Percentiles rank a stretch among this genome's conserved stretches.
These are phyloP conservation scores for Saprolegnia diclina DNA, from an alignment of 352 stramenopile genomes.

Conservation along the genomic window DNA sequence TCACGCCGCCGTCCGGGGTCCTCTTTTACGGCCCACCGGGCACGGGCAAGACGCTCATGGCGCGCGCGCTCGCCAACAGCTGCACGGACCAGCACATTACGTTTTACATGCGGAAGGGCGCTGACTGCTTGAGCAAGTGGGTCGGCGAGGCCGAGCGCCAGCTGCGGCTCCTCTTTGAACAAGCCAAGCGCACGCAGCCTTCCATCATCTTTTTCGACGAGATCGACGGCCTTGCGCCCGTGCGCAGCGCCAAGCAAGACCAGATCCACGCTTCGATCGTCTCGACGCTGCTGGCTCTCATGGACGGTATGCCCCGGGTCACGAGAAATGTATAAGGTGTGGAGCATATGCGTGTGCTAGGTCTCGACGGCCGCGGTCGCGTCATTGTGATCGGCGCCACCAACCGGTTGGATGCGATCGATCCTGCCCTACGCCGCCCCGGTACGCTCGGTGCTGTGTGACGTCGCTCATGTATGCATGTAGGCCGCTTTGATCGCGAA, in stretches of 20 bases:
- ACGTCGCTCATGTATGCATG: not conserved
- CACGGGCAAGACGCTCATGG: slow-evolving; percentile 90
- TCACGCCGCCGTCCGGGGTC: slow-evolving; percentile 77
- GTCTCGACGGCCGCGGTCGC: slow-evolving; percentile 69
- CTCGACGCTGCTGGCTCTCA: slow-evolving; percentile 88
- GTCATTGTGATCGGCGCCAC: slow-evolving; percentile 98
- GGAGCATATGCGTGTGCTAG: not conserved
- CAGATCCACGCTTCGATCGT: slow-evolving; percentile 92
- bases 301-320: slow-evolving; percentile 61
- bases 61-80: slow-evolving; percentile 84
- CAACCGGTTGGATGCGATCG: slow-evolving; percentile 94
- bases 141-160: slow-evolving; percentile 89
- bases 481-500: slow-evolving; percentile 87
- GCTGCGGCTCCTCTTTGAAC: slow-evolving; percentile 87
- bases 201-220: slow-evolving; percentile 96
- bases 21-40: slow-evolving; percentile 88
- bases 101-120: slow-evolving; percentile 93
- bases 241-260: slow-evolving; percentile 89
- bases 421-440: slow-evolving; percentile 91
- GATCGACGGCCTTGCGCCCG: slow-evolving; percentile 88
- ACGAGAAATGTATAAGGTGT: not conserved
- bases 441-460: slow-evolving; percentile 30
- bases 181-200: slow-evolving; percentile 83
- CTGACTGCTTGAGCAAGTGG: slow-evolving; percentile 89
- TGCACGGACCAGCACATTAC: slow-evolving; percentile 79